Percentiles rank a stretch among this genome's conserved stretches.
Evolutionary conservation across 179 eudicot genomes (phyloP).

Genomic region (Actinidia arguta): DNA sequence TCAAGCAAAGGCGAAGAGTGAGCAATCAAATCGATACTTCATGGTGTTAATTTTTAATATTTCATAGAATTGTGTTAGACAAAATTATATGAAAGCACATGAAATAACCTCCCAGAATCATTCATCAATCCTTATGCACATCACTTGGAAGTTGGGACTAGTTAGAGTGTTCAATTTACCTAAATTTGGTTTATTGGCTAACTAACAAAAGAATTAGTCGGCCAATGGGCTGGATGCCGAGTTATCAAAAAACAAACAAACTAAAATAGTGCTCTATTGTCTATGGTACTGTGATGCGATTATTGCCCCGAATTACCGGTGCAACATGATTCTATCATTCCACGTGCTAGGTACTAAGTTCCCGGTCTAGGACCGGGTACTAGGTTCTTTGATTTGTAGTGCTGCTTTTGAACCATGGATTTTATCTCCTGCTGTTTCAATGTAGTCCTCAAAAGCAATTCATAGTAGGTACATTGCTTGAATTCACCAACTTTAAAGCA

Average conservation of each 20-base stretch:
- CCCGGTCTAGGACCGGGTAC: neutral
- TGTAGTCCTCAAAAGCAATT: conserved; percentile 1
- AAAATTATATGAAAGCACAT: neutral
- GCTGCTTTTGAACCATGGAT: neutral
- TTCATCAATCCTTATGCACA: neutral
- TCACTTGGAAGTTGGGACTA: neutral
- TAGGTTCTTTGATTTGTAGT: neutral
- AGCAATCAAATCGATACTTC: neutral
- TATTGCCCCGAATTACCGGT: neutral
- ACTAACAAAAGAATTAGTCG: no score
- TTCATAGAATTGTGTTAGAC: neutral
- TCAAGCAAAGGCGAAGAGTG: conserved; percentile 1
- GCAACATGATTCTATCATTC: conserved; percentile 4
- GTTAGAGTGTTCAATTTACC: neutral
- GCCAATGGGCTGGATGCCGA: no score
- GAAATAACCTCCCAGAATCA: neutral
- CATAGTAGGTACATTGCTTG: neutral
- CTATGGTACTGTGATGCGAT: neutral
- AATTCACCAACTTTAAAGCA: neutral
- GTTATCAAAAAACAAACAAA: no score
- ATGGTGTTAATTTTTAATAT: neutral
- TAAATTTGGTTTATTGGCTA: neutral
- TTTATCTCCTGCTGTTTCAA: neutral
- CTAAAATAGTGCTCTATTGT: no score
- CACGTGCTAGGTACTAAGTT: neutral